phyloP scores from a whole-genome alignment of 371 early-diverging fungal genomes.

The Mortierella sp. region DNA sequence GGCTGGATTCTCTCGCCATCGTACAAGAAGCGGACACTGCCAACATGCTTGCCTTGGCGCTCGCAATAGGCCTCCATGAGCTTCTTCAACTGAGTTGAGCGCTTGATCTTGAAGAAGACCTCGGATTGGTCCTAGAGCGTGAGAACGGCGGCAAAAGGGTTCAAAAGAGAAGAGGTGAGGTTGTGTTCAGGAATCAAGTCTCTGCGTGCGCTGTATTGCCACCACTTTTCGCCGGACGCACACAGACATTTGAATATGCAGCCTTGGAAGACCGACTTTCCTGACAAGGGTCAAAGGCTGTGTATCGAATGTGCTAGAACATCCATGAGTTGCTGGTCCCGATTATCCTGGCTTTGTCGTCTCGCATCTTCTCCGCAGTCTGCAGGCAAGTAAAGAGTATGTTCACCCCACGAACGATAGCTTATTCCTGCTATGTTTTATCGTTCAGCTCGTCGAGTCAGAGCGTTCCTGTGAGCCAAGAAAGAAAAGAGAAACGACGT shows the following conservation, averaged over 20 bases:
- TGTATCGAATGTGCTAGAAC: neutral
- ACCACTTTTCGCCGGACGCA: slow-evolving; percentile 8
- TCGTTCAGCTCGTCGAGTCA: neutral
- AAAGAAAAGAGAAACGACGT: neutral
- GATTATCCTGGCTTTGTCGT: neutral
- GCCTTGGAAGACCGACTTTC: neutral
- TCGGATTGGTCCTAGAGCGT: slow-evolving; percentile 77
- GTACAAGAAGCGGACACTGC: slow-evolving; percentile 88
- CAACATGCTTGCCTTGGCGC: slow-evolving; percentile 80
- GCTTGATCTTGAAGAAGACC: slow-evolving; percentile 95
- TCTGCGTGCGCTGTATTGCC: slow-evolving; percentile 13
- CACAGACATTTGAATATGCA: neutral
- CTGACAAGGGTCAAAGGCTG: neutral
- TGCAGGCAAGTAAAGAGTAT: neutral
- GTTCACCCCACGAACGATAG: neutral
- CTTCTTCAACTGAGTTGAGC: slow-evolving; percentile 88
- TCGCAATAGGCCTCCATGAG: slow-evolving; percentile 94
- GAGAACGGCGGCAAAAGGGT: neutral
- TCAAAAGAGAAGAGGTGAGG: neutral
- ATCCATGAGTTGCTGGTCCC: neutral
- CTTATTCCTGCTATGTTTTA: neutral
- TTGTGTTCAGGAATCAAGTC: neutral
- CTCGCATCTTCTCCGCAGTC: neutral
- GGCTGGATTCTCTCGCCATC: slow-evolving; percentile 88
- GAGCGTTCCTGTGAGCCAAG: neutral